Base-by-base conservation (phyloP, 306 rosid genomes). In the Inga laurina region DNA sequence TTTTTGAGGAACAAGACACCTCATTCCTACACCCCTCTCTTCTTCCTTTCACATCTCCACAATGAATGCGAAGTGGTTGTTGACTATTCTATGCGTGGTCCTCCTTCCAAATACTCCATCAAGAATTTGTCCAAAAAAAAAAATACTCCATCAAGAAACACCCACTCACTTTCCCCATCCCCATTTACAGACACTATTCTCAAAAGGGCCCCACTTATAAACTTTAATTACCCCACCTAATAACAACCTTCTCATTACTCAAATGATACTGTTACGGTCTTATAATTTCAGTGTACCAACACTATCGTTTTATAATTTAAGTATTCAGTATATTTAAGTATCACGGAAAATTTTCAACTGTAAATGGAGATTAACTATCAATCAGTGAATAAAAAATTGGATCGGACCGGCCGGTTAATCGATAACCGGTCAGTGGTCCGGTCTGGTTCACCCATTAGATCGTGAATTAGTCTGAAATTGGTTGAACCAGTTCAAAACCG, bases 401-500 rank as follows among this genome's bases (percentile, higher is more conserved):
- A 0, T 1, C 27, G 0, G 1, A 1, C 27, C 1, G 1, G 0
- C 1, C 1, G 27, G 27, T 27, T 27, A 27, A 0, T 0, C 27
- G 27, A 27, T 27, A 27, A 0, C 27, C 1, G 0, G 1, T 27
- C 0, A 27, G 1, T 27, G 1, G 0, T 27, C 1, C 0, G 0
- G 1, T 27, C n/a, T n/a, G n/a, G n/a, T n/a, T n/a, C n/a, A n/a
- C n/a, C n/a, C n/a, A n/a, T n/a, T n/a, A n/a, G n/a, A n/a, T n/a
- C n/a, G n/a, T n/a, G n/a, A n/a, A n/a, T n/a, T n/a, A n/a, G n/a
- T n/a, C n/a, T n/a, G n/a, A n/a, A n/a, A n/a, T n/a, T n/a, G n/a
- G n/a, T n/a, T n/a, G n/a, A n/a, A n/a, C n/a, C n/a, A n/a, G n/a
- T n/a, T n/a, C n/a, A n/a, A n/a, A n/a, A n/a, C n/a, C n/a, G n/a